phyloP scores from a whole-genome alignment of 1,284 basidiomycete species.

The Mycena citricolor region DNA sequence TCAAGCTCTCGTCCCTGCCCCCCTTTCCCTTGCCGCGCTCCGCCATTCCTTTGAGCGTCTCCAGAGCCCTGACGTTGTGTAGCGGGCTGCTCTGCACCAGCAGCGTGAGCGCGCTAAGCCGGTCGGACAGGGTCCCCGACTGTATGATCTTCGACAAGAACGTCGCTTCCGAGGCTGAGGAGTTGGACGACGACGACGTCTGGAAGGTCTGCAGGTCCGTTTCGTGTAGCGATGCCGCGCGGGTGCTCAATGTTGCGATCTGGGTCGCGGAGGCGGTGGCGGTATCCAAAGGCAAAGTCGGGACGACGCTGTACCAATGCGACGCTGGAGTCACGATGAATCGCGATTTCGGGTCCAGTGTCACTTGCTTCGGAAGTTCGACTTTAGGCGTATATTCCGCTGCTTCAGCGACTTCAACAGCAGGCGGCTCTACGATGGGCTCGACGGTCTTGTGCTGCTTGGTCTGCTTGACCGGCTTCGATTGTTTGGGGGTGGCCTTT shows the following conservation, averaged over 20 bases:
- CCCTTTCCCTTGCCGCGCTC: constrained; percentile 78
- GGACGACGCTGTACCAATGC: constrained; percentile 58
- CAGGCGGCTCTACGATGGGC: background rate
- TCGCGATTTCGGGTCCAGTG: constrained; percentile 34
- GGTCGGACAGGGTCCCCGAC: constrained; percentile 90
- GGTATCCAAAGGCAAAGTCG: constrained; percentile 36
- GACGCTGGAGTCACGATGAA: constrained; percentile 52
- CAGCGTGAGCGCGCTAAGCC: constrained; percentile 89
- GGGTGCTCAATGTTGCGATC: constrained; percentile 45
- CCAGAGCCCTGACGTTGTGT: constrained; percentile 84
- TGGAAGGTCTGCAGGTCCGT: constrained; percentile 51
- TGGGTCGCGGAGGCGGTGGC: constrained; percentile 36
- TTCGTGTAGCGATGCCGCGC: constrained; percentile 52
- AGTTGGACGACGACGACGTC: constrained; percentile 35
- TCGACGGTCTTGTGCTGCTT: constrained; percentile 26
- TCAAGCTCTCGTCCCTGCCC: constrained; percentile 87
- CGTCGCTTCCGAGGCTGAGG: constrained; percentile 64
- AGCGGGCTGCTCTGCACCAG: constrained; percentile 89
- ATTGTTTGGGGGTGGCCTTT: constrained; percentile 20
- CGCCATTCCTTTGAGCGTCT: constrained; percentile 75
- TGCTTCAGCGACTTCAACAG: constrained; percentile 6
- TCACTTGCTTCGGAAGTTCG: constrained; percentile 33
- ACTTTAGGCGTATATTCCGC: constrained; percentile 29
- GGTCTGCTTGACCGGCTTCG: constrained; percentile 24
- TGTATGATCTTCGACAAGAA: constrained; percentile 86